A percentile compares a stretch with the other conserved stretches of the same genome.
These are phyloP conservation scores for Larix kaempferi DNA, from an alignment of 75 land plant species.

Conservation along the genomic window DNA sequence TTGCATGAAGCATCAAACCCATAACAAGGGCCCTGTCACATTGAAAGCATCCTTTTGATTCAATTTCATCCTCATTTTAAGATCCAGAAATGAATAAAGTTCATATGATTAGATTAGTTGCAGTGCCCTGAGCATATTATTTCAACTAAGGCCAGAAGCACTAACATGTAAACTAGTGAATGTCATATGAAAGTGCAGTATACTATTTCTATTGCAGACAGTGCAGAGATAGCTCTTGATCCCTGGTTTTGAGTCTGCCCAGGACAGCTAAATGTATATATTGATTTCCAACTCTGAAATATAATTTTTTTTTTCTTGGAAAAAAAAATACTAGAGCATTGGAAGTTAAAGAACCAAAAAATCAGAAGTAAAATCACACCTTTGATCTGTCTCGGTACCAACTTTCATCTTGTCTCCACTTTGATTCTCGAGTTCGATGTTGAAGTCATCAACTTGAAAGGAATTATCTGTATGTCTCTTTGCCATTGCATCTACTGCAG, in stretches of 20 bases:
- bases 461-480: constrained; percentile 63
- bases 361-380: constrained; percentile 14
- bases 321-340: too few relatives aligned
- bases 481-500: constrained; percentile 63
- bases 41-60: not conserved
- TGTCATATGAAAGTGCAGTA: not conserved
- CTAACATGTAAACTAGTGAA: not conserved
- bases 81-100: not conserved
- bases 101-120: not conserved
- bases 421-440: constrained; percentile 82
- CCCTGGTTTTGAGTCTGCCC: too few relatives aligned
- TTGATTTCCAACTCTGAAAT: too few relatives aligned
- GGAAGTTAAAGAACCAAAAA: not conserved
- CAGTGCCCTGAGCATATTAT: not conserved
- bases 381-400: constrained; percentile 68
- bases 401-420: constrained; percentile 58
- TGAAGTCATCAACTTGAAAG: constrained; percentile 61
- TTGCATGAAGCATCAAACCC: constrained; percentile 94
- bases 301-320: too few relatives aligned
- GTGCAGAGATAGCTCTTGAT: too few relatives aligned
- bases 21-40: constrained; percentile 72
- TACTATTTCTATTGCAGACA: too few relatives aligned
- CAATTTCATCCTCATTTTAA: not conserved
- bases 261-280: too few relatives aligned
- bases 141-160: not conserved